Base-by-base conservation (phyloP, 2,329 filamentous ascomycete genomes). In the Cladosporium sp. region DNA sequence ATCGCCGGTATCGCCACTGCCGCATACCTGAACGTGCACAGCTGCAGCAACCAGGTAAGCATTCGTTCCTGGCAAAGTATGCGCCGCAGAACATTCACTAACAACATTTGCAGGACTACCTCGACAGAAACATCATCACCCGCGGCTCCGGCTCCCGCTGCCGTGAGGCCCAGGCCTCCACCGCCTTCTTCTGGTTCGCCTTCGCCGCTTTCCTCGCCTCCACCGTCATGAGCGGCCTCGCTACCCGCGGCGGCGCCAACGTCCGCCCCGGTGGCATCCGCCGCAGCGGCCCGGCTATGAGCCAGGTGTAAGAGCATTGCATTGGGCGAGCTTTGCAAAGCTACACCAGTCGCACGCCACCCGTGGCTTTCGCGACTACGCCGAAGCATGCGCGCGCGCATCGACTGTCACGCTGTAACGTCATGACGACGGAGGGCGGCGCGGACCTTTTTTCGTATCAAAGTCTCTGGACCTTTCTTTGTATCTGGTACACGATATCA, bases 141-240 rank as follows among this genome's bases (percentile, higher is more conserved):
- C 72, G 71, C 58, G 68, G 65, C 55, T 83, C 82, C 43, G 68
- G 74, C 77, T 82, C 84, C 73, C 80, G 85, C 59, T 91, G 87
- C 72, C 83, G 81, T 57, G 82, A 89, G 71, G 80, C 88, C 13
- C 87, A 91, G 73, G 87, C 87, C 35, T 79, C 80, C 57, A 82
- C 80, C 33, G 85, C 81, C 35, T 92, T 92, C 73, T 77, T 89
- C 71, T 92, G 85, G 85, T 90, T 91, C 72, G 78, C 88, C 45
- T 88, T 85, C 67, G 77, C 73, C 37, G 75, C 78, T 22, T 86
- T 85, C 63, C 71, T 74, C 28, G 82, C 66, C 14, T 71, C 74
- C 3, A 77, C 77, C 38, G 66, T 83, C 42, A 73, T 81, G 64
- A 76, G 87, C 57, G 71, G 77, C 52, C 67, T 82, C 62, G 71